Evolutionary conservation across 805 yeast genomes (phyloP), one percentile per base, ranked within the genome.

Genomic region (Wickerhamiella dianesei): DNA sequence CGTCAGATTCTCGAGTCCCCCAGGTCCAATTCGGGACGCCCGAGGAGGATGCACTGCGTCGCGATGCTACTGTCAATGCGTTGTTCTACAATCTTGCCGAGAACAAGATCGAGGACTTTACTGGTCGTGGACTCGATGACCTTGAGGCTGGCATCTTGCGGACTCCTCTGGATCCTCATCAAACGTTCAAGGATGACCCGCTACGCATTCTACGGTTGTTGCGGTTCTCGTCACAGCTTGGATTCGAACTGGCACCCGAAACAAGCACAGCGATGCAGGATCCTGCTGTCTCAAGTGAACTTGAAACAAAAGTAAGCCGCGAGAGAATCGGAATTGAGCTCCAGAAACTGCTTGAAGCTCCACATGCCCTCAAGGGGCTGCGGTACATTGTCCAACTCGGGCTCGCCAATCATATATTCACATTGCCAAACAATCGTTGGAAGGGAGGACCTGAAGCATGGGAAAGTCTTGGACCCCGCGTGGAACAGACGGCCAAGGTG

Each of bases 31-130:
- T 78, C 56, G 99, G 99, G 0, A 87, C 97, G 0, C 89, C 97
- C 0, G 73, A 75, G 51, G 83, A 89, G 59, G 99, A 92, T 63
- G 96, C 97, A 0, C 67, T 77, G 53, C 73, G 99, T 57, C 72
- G 99, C 59, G 99, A 92, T 66, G 97, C 97, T 1, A 92, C 98
- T 0, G 66, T 92, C 45, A 92, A 92, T 62, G 94, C 98, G 0
- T 66, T 92, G 20, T 92, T 92, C 59, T 92, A 82, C 64, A 92
- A 92, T 62, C 72, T 92, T 45, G 73, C 73, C 46, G 74, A 78
- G 3, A 69, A 69, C 13, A 54, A 71, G 49, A 78, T 92, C 20
- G 99, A 92, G 61, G 99, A 92, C 63, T 76, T 80, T 50, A 92
- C 98, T 0, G 75, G 74, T 0, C 56, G 63, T 18, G 99, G 99